Percentiles rank a stretch among this genome's conserved stretches.
Conservation (phyloP, 768 basidiomycete species). For the Pleurotus djamor region DNA sequence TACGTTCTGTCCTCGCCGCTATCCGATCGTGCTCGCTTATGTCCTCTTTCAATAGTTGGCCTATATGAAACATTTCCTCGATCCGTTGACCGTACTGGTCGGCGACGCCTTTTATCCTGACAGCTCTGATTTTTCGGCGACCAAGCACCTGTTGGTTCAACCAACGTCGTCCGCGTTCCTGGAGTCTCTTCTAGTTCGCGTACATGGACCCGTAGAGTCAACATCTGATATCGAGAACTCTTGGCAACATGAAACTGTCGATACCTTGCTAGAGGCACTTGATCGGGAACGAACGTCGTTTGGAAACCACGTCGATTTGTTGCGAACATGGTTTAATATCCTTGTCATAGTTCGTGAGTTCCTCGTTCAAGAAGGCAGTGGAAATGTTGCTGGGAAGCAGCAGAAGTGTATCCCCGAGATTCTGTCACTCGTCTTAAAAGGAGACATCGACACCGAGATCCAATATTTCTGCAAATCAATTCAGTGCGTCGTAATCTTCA, state of each 20-base stretch:
- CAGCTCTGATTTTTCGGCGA: background rate
- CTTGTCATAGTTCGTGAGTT: conserved; percentile 41
- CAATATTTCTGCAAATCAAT: conserved; percentile 44
- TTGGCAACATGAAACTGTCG: conserved; percentile 23
- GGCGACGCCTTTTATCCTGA: conserved; percentile 21
- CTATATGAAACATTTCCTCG: conserved; percentile 70
- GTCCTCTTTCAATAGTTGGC: conserved; percentile 40
- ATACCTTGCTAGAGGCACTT: conserved; percentile 28
- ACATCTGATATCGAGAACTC: conserved; percentile 11
- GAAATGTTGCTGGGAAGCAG: conserved; percentile 27
- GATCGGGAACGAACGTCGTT: conserved; percentile 35
- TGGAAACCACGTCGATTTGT: conserved; percentile 20
- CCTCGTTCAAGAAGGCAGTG: conserved; percentile 41
- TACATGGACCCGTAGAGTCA: conserved; percentile 16
- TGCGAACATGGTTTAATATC: conserved; percentile 49
- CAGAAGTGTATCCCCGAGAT: conserved; percentile 27
- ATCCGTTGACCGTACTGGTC: conserved; percentile 50
- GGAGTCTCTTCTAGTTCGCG: conserved; percentile 31
- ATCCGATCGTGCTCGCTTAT: background rate
- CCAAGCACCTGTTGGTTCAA: conserved; percentile 9
- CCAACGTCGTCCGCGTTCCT: conserved; percentile 25
- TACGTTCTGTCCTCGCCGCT: conserved; percentile 19
- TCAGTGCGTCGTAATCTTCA: conserved; percentile 41
- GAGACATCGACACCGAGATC: conserved; percentile 37
- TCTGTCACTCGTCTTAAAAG: conserved; percentile 44